These are phyloP conservation scores for Porcisia hertigi DNA, from an alignment of 208 protist species.

Conservation along the genomic window DNA sequence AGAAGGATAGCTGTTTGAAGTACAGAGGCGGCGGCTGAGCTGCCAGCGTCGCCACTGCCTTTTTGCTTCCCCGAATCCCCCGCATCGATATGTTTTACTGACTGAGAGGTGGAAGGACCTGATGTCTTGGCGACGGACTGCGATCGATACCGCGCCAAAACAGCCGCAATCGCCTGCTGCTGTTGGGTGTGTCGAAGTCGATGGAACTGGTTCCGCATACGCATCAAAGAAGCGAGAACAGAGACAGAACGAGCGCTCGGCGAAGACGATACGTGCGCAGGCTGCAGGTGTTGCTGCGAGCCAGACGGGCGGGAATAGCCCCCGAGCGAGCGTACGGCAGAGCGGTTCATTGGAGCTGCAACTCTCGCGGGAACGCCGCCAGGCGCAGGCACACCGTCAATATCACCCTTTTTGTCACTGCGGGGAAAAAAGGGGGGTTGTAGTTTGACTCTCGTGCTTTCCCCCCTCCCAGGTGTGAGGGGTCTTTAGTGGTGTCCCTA, in stretches of 20 bases:
- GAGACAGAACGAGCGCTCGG: slow-evolving; percentile 24
- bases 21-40: background rate
- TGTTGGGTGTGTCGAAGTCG: slow-evolving; percentile 26
- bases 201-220: slow-evolving; percentile 46
- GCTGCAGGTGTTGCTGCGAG: background rate
- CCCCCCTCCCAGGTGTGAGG: too few species aligned
- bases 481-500: too few species aligned
- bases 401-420: too few species aligned
- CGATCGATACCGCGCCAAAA: slow-evolving; percentile 1
- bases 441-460: too few species aligned
- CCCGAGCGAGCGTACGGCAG: background rate
- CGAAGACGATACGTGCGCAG: slow-evolving; percentile 1
- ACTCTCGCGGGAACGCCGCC: background rate
- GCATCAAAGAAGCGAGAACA: slow-evolving; percentile 42
- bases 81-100: background rate
- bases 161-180: slow-evolving; percentile 20
- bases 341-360: background rate
- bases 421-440: too few species aligned
- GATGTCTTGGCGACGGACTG: slow-evolving; percentile 1
- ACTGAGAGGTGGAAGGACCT: background rate
- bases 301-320: slow-evolving; percentile 2
- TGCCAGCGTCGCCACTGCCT: background rate
- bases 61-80: background rate
- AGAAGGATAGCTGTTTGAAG: slow-evolving; percentile 26
- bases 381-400: background rate